phyloP scores from a whole-genome alignment of 768 basidiomycete species.

The Tricholoma flavovirens region DNA sequence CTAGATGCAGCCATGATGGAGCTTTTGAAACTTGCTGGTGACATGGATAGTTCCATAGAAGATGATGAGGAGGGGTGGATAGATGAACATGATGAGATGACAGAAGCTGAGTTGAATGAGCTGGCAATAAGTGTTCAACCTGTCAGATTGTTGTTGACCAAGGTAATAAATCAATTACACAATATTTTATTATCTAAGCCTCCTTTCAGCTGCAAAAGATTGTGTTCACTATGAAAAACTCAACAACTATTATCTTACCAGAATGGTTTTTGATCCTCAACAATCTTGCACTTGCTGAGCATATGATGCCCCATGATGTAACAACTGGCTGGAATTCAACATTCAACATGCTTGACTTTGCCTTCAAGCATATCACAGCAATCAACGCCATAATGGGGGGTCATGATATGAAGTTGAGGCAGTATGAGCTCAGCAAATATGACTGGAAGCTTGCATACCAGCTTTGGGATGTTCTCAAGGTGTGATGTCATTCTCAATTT shows the following conservation, averaged over 20 bases:
- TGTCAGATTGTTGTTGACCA: neutral
- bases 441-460: neutral
- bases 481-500: neutral
- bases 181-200: neutral
- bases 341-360: constrained; percentile 26
- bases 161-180: neutral
- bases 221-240: constrained; percentile 4
- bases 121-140: neutral
- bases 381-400: constrained; percentile 7
- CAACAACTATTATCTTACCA: constrained; percentile 7
- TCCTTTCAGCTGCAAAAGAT: neutral
- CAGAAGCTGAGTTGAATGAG: neutral
- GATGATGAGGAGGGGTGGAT: neutral
- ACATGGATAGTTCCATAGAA: neutral
- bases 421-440: neutral
- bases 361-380: constrained; percentile 18
- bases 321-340: constrained; percentile 26
- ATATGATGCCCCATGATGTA: constrained; percentile 25
- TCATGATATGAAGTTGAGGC: neutral
- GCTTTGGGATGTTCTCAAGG: neutral
- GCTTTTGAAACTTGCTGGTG: neutral
- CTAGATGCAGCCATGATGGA: neutral
- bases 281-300: neutral
- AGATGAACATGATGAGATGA: neutral
- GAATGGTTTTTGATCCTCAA: constrained; percentile 3